Evolutionary conservation across 2,329 filamentous ascomycete genomes (phyloP).

Genomic region (Calonectria henricotiae): DNA sequence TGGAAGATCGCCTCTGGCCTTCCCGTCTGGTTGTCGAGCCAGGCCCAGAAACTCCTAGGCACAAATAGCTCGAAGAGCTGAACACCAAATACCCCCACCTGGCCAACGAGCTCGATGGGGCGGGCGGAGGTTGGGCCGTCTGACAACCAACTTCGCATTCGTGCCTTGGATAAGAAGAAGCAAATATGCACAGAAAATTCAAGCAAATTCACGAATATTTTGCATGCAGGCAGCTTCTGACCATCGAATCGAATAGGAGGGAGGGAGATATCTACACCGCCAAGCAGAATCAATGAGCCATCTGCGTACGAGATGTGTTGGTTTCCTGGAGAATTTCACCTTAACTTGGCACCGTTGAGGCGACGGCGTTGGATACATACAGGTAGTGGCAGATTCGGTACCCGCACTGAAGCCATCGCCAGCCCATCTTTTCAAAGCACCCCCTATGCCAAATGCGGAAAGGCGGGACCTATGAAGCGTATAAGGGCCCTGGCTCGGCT

Average conservation of each 20-base stretch:
- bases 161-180: constrained; percentile 37
- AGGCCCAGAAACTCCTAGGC: constrained; percentile 36
- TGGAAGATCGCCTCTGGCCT: constrained; percentile 44
- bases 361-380: neutral
- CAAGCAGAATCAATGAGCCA: neutral
- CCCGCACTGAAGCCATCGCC: constrained; percentile 47
- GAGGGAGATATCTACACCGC: neutral
- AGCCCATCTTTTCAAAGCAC: constrained; percentile 30
- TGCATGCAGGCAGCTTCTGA: neutral
- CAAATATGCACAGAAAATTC: neutral
- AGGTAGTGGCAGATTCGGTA: constrained; percentile 35
- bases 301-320: neutral
- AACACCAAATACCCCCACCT: constrained; percentile 41
- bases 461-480: constrained; percentile 43
- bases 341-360: neutral
- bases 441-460: constrained; percentile 39
- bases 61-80: constrained; percentile 47
- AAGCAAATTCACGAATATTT: constrained; percentile 1
- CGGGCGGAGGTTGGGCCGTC: constrained; percentile 49
- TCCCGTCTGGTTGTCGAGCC: constrained; percentile 36
- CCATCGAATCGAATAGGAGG: neutral
- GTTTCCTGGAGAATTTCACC: neutral
- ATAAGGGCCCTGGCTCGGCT: constrained; percentile 43
- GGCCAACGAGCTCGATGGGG: constrained; percentile 28
- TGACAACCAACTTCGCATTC: constrained; percentile 43